Percentiles rank a stretch among this genome's conserved stretches.
Evolutionary conservation across 1,139 yeast genomes (phyloP).

Genomic region (Magnusiomyces fungicola): DNA sequence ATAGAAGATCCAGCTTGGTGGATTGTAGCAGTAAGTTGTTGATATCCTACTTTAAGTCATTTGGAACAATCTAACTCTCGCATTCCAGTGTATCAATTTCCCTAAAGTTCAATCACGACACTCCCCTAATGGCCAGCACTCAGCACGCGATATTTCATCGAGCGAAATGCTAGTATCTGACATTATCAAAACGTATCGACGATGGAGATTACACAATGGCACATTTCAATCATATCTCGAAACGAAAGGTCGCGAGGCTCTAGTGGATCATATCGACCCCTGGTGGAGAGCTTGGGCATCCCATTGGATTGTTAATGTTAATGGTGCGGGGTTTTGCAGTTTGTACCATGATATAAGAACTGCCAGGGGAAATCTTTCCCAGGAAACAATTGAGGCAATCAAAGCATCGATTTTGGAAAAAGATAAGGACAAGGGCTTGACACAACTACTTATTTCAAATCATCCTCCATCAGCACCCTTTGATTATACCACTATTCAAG

Average conservation of each 20-base stretch:
- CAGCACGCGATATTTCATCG: conserved; percentile 18
- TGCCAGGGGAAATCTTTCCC: conserved; percentile 21
- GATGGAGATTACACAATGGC: conserved; percentile 29
- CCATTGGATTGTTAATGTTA: conserved; percentile 23
- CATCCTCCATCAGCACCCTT: conserved; percentile 4
- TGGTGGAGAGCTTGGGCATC: conserved; percentile 29
- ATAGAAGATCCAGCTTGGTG: conserved; percentile 27
- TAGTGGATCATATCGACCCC: conserved; percentile 19
- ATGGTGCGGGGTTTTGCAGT: conserved; percentile 21
- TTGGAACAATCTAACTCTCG: not conserved
- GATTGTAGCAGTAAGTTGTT: conserved; percentile 23
- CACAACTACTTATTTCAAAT: conserved; percentile 19
- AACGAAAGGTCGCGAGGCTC: conserved; percentile 15
- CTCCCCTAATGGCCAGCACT: conserved; percentile 10
- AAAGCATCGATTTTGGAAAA: conserved; percentile 19
- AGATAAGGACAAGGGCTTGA: conserved; percentile 16
- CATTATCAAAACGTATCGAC: conserved; percentile 23
- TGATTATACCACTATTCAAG: conserved; percentile 15
- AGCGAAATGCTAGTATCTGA: conserved; percentile 23
- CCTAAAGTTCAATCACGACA: conserved; percentile 12
- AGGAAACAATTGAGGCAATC: conserved; percentile 24
- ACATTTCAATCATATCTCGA: conserved; percentile 14
- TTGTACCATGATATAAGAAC: conserved; percentile 18
- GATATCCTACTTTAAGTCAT: not conserved
- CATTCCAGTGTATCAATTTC: conserved; percentile 13